Base-by-base conservation (phyloP, 805 yeast genomes). In the Saccharomycopsis microspora region DNA sequence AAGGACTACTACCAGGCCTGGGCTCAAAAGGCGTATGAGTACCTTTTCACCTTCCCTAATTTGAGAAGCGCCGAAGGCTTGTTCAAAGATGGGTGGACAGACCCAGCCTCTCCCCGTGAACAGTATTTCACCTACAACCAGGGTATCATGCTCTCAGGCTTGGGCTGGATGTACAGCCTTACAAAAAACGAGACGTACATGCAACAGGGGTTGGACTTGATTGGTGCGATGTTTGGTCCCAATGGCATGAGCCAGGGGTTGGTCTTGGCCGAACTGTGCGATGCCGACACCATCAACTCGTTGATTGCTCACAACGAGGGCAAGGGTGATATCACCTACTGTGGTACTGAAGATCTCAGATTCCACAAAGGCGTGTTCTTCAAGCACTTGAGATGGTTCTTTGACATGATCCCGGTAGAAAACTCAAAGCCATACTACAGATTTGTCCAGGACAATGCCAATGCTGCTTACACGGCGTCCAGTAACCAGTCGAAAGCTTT, bases 121-220 rank as follows among this genome's bases (percentile, higher is more conserved):
- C 29, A 39, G 41, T 41, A 6, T 5, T 41, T 9, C 34, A 41
- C 43, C n/a, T 41, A 41, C 31, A 41, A 41, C 43, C 43, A 41
- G 30, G 43, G 43, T 6, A 27, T n/a, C 6, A 30, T 30, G 7
- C 29, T 27, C 8, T 11, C 9, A 7, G 36, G 36, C 36, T 33
- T 33, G 10, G 36, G 36, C 9, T 33, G 10, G 9, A 8, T 33
- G n/a, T 41, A 41, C 43, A 41, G 29, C 9, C 6, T 5, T n/a
- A 41, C 43, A 9, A 8, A 28, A 7, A 41, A 41, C n/a, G 43
- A 41, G 30, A 41, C 43, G 6, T 41, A 41, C 30, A 7, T 41
- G 7, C 5, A 41, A 7, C n/a, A 7, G 9, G 43, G 43, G n/a
- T 28, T 41, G 10, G 43, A 41, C 30, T 30, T 41, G 19, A 27